A percentile compares a stretch with the other conserved stretches of the same genome.
Evolutionary conservation across 2,329 filamentous ascomycete species (phyloP).

Genomic region (Tricladium varicosporioides): DNA sequence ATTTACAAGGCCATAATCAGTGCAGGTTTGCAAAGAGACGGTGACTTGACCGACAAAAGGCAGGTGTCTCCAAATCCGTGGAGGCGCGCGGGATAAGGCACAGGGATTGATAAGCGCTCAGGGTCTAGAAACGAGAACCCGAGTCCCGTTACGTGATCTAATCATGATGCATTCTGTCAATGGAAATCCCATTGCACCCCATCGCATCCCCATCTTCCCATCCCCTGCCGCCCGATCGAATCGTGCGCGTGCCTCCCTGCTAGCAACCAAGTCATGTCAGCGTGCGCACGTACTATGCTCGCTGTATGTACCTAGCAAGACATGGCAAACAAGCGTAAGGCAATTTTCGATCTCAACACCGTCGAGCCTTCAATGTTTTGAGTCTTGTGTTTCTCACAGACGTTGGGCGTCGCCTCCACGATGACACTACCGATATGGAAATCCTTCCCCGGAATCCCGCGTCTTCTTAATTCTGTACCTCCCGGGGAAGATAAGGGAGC

Average conservation of each 20-base stretch:
- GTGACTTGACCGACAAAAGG: constrained; percentile 1
- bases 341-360: background rate
- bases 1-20: background rate
- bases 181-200: too few species aligned
- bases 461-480: background rate
- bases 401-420: background rate
- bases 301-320: too few species aligned
- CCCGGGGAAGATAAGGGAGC: constrained; percentile 5
- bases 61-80: constrained; percentile 1
- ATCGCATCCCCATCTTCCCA: too few species aligned
- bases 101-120: constrained; percentile 18
- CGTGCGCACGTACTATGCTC: too few species aligned
- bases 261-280: too few species aligned
- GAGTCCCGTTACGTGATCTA: constrained; percentile 21
- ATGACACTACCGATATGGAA: background rate
- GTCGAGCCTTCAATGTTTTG: background rate
- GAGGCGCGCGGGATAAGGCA: constrained; percentile 18
- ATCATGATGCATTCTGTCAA: constrained; percentile 2
- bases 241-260: too few species aligned
- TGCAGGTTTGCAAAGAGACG: background rate
- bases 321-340: too few species aligned
- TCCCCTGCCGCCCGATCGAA: too few species aligned
- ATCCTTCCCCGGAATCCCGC: background rate
- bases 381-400: too few species aligned
- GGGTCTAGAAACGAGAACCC: constrained; percentile 8